Percentiles rank a stretch among this genome's conserved stretches.
These are phyloP conservation scores for Yamadazyma scolyti DNA, from an alignment of 805 yeast species.

Conservation along the genomic window DNA sequence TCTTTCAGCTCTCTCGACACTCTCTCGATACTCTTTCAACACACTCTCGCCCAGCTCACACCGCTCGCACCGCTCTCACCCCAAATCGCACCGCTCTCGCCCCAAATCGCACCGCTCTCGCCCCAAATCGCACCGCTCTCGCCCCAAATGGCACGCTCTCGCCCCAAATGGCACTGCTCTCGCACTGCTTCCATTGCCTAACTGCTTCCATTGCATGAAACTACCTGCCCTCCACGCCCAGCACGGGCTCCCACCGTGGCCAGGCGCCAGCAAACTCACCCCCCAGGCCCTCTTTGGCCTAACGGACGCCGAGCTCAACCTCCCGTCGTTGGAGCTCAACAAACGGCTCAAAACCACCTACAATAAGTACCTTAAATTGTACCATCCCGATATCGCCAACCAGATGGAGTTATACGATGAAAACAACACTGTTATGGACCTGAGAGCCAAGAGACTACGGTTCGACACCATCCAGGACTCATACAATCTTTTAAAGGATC, in stretches of 20 bases:
- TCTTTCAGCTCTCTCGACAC: no score
- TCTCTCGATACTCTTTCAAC: no score
- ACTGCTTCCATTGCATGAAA: no score
- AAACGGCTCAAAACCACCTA: constrained; percentile 37
- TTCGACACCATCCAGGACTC: constrained; percentile 32
- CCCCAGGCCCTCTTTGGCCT: constrained; percentile 65
- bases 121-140: no score
- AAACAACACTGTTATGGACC: constrained; percentile 26
- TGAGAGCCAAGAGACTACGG: constrained; percentile 26
- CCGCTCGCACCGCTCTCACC: no score
- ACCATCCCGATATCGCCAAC: constrained; percentile 70
- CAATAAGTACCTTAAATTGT: constrained; percentile 54
- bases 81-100: no score
- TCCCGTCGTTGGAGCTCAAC: constrained; percentile 50
- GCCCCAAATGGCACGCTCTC: no score
- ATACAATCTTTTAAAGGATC: constrained; percentile 48
- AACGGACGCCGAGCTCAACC: constrained; percentile 27
- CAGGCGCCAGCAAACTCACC: constrained; percentile 49
- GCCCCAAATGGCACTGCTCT: no score
- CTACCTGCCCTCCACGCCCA: constrained; percentile 10
- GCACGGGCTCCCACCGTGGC: constrained; percentile 49
- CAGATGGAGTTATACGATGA: constrained; percentile 21
- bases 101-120: no score
- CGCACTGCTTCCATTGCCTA: no score
- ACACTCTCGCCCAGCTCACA: no score